These are phyloP conservation scores for Liriodendron chinense DNA, from an alignment of 164 flowering plant species.

Conservation along the genomic window DNA sequence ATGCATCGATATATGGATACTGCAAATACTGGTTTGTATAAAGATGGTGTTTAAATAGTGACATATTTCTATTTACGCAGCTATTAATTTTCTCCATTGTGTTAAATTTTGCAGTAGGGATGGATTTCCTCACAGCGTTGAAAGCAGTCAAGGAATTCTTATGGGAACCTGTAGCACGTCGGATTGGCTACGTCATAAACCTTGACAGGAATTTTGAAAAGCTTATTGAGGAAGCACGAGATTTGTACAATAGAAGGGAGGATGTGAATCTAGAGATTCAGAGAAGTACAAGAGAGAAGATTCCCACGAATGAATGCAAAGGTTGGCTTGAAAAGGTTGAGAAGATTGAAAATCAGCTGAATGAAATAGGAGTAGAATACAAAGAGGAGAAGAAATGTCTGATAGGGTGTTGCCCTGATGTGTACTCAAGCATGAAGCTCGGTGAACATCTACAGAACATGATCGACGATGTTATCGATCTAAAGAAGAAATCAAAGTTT, in stretches of 20 bases:
- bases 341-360: neutral
- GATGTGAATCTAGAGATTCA: neutral
- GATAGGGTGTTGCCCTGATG: neutral
- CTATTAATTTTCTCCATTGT: neutral
- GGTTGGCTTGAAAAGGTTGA: constrained; percentile 1
- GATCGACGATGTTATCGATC: neutral
- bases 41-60: too few relatives aligned
- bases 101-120: neutral
- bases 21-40: too few relatives aligned
- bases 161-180: neutral
- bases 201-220: neutral
- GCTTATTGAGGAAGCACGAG: neutral
- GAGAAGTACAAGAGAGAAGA: neutral
- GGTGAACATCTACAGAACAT: neutral
- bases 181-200: neutral
- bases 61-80: too few relatives aligned
- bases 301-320: neutral
- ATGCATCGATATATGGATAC: too few relatives aligned
- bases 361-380: neutral
- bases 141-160: neutral
- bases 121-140: neutral
- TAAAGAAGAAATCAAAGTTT: neutral
- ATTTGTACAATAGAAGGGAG: neutral
- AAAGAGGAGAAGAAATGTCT: constrained; percentile 1
- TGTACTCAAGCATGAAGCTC: neutral